phyloP scores from a whole-genome alignment of 2,329 filamentous ascomycete genomes.

The Penicillium sclerotigenum region DNA sequence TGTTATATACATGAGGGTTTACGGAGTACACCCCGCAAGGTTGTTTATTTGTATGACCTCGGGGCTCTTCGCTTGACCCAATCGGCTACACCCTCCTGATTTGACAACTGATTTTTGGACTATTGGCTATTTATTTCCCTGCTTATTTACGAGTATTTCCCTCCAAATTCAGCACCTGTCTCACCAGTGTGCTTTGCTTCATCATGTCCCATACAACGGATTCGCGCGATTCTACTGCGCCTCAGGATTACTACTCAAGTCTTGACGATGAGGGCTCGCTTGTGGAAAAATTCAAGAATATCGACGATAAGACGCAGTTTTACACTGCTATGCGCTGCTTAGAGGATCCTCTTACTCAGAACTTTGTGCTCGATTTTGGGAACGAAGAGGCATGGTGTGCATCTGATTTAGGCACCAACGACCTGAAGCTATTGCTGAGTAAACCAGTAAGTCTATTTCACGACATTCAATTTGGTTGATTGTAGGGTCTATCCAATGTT shows the following conservation, averaged over 20 bases:
- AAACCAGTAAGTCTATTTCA: slow-evolving; percentile 28
- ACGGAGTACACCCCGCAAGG: neutral
- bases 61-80: neutral
- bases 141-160: neutral
- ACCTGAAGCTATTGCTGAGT: slow-evolving; percentile 34
- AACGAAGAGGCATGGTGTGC: slow-evolving; percentile 43
- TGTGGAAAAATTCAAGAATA: slow-evolving; percentile 33
- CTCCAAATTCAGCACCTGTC: neutral
- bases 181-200: neutral
- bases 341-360: slow-evolving; percentile 31
- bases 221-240: slow-evolving; percentile 9
- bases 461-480: no score
- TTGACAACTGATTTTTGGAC: neutral
- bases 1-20: neutral
- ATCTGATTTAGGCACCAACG: slow-evolving; percentile 35
- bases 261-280: slow-evolving; percentile 22
- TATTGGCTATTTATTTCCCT: neutral
- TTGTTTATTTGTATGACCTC: neutral
- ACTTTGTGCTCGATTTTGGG: slow-evolving; percentile 46
- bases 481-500: neutral
- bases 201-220: slow-evolving; percentile 14
- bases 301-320: slow-evolving; percentile 38
- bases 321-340: slow-evolving; percentile 28
- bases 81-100: neutral
- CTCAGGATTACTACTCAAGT: slow-evolving; percentile 35